phyloP scores from a whole-genome alignment of 2,329 filamentous ascomycete species.

The Niveomyces coronatus region DNA sequence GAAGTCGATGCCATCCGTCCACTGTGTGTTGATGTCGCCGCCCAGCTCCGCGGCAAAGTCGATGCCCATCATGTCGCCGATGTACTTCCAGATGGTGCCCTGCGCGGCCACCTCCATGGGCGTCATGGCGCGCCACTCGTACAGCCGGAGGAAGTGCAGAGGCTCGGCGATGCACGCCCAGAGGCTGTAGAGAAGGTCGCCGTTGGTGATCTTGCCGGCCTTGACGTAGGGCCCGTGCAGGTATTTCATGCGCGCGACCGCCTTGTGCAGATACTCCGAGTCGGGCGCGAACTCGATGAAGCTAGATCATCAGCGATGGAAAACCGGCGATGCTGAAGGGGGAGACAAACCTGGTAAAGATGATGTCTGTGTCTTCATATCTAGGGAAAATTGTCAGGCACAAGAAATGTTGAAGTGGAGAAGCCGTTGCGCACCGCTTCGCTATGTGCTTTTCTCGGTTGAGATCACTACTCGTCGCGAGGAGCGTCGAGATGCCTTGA shows the following conservation, averaged over 20 bases:
- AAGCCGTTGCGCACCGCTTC: constrained; percentile 22
- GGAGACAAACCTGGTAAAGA: constrained; percentile 25
- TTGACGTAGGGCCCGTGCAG: constrained; percentile 28
- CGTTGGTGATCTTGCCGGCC: constrained; percentile 25
- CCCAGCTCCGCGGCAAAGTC: constrained; percentile 31
- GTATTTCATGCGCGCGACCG: constrained; percentile 30
- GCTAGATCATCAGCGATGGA: constrained; percentile 12
- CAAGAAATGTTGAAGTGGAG: not conserved
- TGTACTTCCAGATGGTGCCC: constrained; percentile 58
- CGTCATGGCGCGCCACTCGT: constrained; percentile 60
- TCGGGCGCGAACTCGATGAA: constrained; percentile 21
- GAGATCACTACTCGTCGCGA: constrained; percentile 26
- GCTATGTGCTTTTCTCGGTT: constrained; percentile 19
- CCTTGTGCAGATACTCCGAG: constrained; percentile 22
- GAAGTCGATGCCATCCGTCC: constrained; percentile 43
- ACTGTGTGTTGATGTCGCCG: constrained; percentile 26
- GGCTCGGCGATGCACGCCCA: constrained; percentile 59
- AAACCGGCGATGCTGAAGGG: too few species aligned
- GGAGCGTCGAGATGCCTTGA: constrained; percentile 25
- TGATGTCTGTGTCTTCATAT: constrained; percentile 30
- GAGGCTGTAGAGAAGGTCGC: constrained; percentile 30
- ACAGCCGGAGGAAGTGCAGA: constrained; percentile 48
- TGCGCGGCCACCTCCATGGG: constrained; percentile 59
- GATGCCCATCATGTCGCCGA: constrained; percentile 63
- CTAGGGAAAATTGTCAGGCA: constrained; percentile 15